These are phyloP conservation scores for Lenwebbia sp. DNA, from an alignment of 345 rosid species.

Conservation along the genomic window DNA sequence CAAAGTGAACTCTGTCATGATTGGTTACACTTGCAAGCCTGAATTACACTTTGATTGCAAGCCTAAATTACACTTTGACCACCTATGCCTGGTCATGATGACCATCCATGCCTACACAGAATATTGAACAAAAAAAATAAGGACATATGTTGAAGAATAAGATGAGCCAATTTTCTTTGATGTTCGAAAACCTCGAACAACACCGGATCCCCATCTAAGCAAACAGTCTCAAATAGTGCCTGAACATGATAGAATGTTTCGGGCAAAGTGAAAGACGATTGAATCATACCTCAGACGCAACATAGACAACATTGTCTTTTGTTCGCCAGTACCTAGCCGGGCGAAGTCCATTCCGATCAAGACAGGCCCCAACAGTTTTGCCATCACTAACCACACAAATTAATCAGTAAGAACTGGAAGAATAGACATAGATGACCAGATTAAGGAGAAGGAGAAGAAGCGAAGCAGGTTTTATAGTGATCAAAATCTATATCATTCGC, in stretches of 20 bases:
- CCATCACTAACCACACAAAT: conserved; percentile 75
- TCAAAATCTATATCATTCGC: not conserved
- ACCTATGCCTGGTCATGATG: not conserved
- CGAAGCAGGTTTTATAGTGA: not conserved
- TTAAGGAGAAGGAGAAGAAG: conserved; percentile 15
- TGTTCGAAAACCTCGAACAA: not conserved
- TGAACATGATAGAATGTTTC: not conserved
- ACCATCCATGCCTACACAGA: not conserved
- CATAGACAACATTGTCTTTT: conserved; percentile 84
- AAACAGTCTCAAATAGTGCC: not conserved
- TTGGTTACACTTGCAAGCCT: not conserved
- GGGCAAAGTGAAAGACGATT: conserved; percentile 4
- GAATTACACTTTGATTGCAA: not conserved
- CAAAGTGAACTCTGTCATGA: not conserved
- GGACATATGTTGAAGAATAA: not conserved
- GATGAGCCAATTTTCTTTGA: not conserved
- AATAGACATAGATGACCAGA: conserved; percentile 2
- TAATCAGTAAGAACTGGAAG: conserved; percentile 1
- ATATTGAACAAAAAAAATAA: not conserved
- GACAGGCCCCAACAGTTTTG: conserved; percentile 98
- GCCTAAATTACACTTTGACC: not conserved
- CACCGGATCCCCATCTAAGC: not conserved
- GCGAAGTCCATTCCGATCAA: conserved; percentile 98
- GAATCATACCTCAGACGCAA: conserved; percentile 88
- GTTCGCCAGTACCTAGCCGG: conserved; percentile 99